Evolutionary conservation across 1,284 basidiomycete genomes (phyloP), one percentile per base, ranked within the genome.

Genomic region (Malassezia obtusa): DNA sequence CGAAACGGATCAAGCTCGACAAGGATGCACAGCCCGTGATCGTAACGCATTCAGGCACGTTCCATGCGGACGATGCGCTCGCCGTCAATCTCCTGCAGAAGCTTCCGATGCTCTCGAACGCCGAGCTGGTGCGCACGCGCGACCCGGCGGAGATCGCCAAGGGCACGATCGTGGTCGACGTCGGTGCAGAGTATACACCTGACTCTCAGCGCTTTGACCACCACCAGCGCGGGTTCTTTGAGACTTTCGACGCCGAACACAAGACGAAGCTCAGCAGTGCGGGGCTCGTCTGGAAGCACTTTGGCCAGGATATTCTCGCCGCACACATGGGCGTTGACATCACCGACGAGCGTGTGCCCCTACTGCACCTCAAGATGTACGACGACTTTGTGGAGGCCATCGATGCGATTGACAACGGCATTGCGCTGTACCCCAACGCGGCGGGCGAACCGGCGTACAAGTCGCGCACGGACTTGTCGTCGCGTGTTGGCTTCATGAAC

Each of bases 101-200:
- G 65, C 89, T 91, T 1, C 77, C 81, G 21, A 77, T 80, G 22
- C 96, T 87, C 76, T 81, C 79, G 45, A 79, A 83, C 66, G 51
- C 51, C 4, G 61, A 61, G 2, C 60, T 73, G n/a, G 62, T 64
- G 10, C 61, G 71, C 25, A 86, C 82, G 40, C 82, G 92, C 49
- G 89, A 95, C 72, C 83, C 85, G 0, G 80, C 79, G 11, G 75
- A 86, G 45, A 81, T 98, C 49, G 84, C 85, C 59, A 80, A 82
- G 4, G 90, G 89, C 67, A 84, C 90, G 67, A 90, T 98, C 71
- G 89, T 98, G n/a, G 89, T 98, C 32, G 92, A 98, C 73, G 92
- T 98, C 50, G 92, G 94, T 15, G 91, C 87, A 9, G 81, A 87
- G 17, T 98, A 98, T 75, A 87, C 91, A 56, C 81, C 84, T 64